Evolutionary conservation across 768 basidiomycete species (phyloP), one percentile per base, ranked within the genome.

Genomic region (Strobilomyces echinocephalus): DNA sequence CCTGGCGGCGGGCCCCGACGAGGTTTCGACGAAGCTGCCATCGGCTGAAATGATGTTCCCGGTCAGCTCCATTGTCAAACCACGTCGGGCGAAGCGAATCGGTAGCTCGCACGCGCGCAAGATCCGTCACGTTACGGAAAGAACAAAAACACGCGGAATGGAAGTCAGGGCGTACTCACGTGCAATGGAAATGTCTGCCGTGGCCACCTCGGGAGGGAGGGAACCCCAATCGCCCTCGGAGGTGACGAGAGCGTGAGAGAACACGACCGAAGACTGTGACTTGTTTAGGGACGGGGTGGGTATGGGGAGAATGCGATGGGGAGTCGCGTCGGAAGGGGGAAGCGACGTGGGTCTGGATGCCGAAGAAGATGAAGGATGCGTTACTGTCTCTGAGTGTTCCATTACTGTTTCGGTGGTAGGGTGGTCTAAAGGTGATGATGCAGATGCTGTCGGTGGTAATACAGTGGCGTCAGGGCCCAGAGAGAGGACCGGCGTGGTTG

Each of bases 11-110:
- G 78, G 75, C 3, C 83, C 88, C 48, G 85, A 88, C 6, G 88
- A 80, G 2, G 88, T 91, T 63, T 93, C 90, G 20, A 91, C 81
- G 65, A 85, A 92, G 40, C 76, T 85, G 52, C 82, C 83, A 64
- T 92, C 87, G 60, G 79, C 89, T 80, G 78, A 20, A 54, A 50
- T 16, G n/a, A 18, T 6, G 4, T 39, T 20, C 8, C 18, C 9
- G 26, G 26, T 30, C 26, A 15, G 8, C 5, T 35, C 31, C 55
- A 55, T n/a, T 35, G 35, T 35, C 16, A 12, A 46, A 41, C 26
- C 52, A 46, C 16, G 47, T 35, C 8, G 46, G 16, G 24, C 11
- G 42, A 33, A 26, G 34, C 28, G 8, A 33, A 39, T 31, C 4
- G 9, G n/a, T 8, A 31, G n/a, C 4, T 36, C 24, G 28, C 38